phyloP scores from a whole-genome alignment of 2,329 filamentous ascomycete species.

The Diplodia mutila region DNA sequence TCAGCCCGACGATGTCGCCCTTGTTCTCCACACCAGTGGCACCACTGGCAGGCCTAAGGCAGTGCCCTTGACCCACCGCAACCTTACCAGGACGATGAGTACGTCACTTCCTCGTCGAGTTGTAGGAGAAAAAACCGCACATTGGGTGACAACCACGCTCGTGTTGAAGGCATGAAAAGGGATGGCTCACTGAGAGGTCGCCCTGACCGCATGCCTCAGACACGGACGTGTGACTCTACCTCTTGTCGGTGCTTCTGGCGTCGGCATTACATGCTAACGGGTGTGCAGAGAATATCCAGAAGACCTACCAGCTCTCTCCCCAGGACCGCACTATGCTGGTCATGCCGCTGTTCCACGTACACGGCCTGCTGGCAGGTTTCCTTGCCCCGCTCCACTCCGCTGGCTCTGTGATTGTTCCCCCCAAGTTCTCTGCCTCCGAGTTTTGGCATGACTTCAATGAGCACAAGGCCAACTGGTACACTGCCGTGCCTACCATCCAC shows the following conservation, averaged over 20 bases:
- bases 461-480: conserved; percentile 86
- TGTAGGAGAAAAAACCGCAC: too few species aligned
- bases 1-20: conserved; percentile 75
- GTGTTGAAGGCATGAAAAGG: background rate
- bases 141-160: too few species aligned
- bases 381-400: conserved; percentile 75
- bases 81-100: conserved; percentile 81
- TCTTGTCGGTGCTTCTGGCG: too few species aligned
- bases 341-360: conserved; percentile 90
- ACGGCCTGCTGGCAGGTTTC: conserved; percentile 82
- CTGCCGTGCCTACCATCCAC: conserved; percentile 89
- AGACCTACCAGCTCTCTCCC: conserved; percentile 73
- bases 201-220: too few species aligned
- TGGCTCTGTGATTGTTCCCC: conserved; percentile 77
- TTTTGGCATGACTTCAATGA: conserved; percentile 80
- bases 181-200: background rate
- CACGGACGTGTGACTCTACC: conserved; percentile 32
- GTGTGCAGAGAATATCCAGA: conserved; percentile 69
- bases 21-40: conserved; percentile 82
- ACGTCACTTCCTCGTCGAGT: conserved; percentile 25
- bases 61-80: conserved; percentile 79
- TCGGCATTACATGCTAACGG: conserved; percentile 10
- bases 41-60: conserved; percentile 87
- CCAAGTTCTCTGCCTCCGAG: conserved; percentile 77
- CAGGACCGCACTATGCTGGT: conserved; percentile 81